Base-by-base conservation (phyloP, 2,329 filamentous ascomycete genomes). In the Byssochlamys sp. region DNA sequence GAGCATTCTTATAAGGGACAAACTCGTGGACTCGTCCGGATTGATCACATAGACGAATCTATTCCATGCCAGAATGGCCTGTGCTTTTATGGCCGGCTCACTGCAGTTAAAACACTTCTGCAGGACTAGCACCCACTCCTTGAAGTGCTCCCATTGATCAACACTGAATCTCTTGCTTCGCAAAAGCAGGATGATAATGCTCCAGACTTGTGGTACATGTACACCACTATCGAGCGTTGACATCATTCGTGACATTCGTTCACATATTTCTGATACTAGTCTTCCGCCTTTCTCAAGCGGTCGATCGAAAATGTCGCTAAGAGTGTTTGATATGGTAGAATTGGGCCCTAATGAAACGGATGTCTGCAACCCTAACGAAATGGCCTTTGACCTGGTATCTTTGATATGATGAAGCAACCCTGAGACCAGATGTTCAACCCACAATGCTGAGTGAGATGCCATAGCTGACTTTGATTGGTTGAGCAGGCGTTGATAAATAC, bases 161-260 rank as follows among this genome's bases (percentile, higher is more conserved):
- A 85, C 62, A 77, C 84, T 67, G 77, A 79, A 62, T 70, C 84
- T 72, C 74, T 84, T 74, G 60, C 73, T 78, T 55, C 88, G 84
- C 53, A 96, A 77, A 57, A 96, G 84, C 1, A 96, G 80, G 5
- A 92, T 84, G 2, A 95, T 78, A 35, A 90, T 83, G 58, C 88
- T 88, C 92, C 92, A 97, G 25, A 97, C 89, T 62, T 91, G 88
- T 4, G 94, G 91, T 0, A 95, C 91, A 45, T 84, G 79, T 0
- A 79, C 71, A 9, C 82, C 83, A 25, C 83, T 81, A 11, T 84
- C 81, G 61, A 84, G 81, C 27, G 76, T 74, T 4, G 75, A 66
- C 62, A 87, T 79, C 85, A 94, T 89, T 10, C 79, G 77, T 57
- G 81, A 81, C 55, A 97, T 77, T 31, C 84, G 82, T 24, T 82